A percentile compares a stretch with the other conserved stretches of the same genome.
Evolutionary conservation across 306 rosid species (phyloP).

Genomic region (Vigna trinervia): DNA sequence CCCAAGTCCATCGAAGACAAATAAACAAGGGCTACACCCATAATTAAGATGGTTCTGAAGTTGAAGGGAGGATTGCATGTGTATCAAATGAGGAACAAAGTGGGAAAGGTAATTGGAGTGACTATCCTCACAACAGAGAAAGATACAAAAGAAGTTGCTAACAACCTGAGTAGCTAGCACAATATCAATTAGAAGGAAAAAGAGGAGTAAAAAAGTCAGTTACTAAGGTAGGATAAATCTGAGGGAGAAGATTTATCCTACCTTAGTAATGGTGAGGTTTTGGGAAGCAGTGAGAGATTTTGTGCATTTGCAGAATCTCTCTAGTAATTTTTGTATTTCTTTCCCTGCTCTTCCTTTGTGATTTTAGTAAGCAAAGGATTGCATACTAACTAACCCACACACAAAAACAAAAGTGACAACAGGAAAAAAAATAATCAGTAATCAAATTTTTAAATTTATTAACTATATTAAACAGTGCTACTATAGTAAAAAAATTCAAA

Average conservation of each 20-base stretch:
- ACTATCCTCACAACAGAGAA: conserved; percentile 26
- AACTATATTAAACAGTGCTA: conserved; percentile 17
- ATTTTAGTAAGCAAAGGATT: conserved; percentile 26
- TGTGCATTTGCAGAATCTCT: conserved; percentile 21
- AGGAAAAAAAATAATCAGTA: conserved; percentile 23
- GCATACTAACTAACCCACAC: not conserved
- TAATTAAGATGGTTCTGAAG: no score
- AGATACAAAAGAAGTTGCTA: conserved; percentile 4
- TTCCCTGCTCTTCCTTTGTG: conserved; percentile 22
- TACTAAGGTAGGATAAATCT: conserved; percentile 18
- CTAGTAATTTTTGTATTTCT: not conserved
- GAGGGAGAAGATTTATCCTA: not conserved
- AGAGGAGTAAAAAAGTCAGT: not conserved
- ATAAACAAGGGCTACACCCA: not conserved
- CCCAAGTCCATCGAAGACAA: conserved; percentile 31
- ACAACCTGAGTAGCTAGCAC: conserved; percentile 10
- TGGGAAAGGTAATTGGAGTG: not conserved
- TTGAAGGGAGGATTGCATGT: not conserved
- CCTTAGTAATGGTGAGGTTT: not conserved
- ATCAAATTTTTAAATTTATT: conserved; percentile 30
- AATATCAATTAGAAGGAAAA: conserved; percentile 23
- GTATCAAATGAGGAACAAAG: not conserved
- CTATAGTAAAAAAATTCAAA: conserved; percentile 35
- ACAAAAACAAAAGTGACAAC: not conserved
- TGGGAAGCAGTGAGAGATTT: conserved; percentile 8